Evolutionary conservation across 2,329 filamentous ascomycete genomes (phyloP), one percentile per base, ranked within the genome.

Genomic region (Sporothrix pseudoabietina): DNA sequence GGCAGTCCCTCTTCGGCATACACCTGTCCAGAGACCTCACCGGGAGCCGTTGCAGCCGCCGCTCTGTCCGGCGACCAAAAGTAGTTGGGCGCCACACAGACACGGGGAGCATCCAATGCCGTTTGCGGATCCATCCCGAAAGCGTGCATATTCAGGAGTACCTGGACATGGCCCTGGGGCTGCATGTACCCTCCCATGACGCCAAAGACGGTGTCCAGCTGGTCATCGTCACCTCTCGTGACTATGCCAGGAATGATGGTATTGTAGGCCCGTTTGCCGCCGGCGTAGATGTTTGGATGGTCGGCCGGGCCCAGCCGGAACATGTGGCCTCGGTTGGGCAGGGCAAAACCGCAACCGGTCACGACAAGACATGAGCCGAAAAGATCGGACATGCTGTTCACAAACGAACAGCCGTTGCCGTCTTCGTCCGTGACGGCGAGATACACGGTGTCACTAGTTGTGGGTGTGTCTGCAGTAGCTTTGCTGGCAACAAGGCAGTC

Each of bases 131-230:
- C 91, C 73, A 93, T 86, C 0, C 90, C 89, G 77, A 95, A 97
- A 0, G 92, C 88, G 0, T 96, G 82, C 87, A 97, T 94, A 77
- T 97, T 97, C 0, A 98, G 85, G 12, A 98, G 82, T 0, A 98
- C 94, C 81, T 98, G 95, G 0, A 98, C 90, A 75, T 98, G 95
- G 16, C 94, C 95, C 80, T 98, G 95, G 0, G 95, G 95, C 82
- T 98, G 95, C 92, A 98, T 98, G 81, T 96, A 97, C 0, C 94
- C 94, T 47, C 95, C 95, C 95, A 98, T 98, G 75, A 98, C 94
- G 59, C 95, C 95, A 77, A 76, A 69, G 35, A 76, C 72, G 4
- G 74, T 47, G 61, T 71, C 61, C 5, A 94, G 71, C 1, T 39
- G n/a, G 22, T 44, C 41, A 0, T 47, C 16, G 22, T 49, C 59